Percentiles rank a stretch among this genome's conserved stretches.
phyloP scores from a whole-genome alignment of 2,329 filamentous ascomycete species.

The Elsinoe necatrix region DNA sequence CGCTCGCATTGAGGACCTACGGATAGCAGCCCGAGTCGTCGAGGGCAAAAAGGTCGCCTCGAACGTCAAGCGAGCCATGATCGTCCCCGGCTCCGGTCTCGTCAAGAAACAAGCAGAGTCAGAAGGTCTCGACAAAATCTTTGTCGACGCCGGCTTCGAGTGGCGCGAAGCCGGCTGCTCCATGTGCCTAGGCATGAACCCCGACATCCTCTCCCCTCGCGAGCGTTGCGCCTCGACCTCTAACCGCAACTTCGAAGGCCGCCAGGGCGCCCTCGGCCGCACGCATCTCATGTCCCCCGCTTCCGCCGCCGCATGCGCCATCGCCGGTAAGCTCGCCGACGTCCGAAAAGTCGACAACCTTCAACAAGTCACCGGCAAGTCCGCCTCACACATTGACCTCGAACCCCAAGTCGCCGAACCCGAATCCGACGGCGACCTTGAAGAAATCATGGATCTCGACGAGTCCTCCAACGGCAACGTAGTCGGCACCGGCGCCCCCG shows the following conservation, averaged over 20 bases:
- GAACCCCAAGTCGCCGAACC: constrained; percentile 49
- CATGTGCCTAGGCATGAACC: constrained; percentile 99
- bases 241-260: constrained; percentile 95
- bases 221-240: constrained; percentile 94
- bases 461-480: constrained; percentile 62
- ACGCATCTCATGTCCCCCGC: constrained; percentile 96
- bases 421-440: constrained; percentile 54
- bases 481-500: constrained; percentile 40
- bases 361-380: constrained; percentile 37
- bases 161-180: constrained; percentile 98
- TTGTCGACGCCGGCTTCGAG: constrained; percentile 85
- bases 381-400: constrained; percentile 52
- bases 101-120: constrained; percentile 86
- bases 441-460: constrained; percentile 55
- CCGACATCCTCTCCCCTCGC: constrained; percentile 83
- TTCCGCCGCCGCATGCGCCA: constrained; percentile 87
- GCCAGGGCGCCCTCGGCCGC: constrained; percentile 82
- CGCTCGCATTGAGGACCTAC: constrained; percentile 88
- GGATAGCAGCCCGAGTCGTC: constrained; percentile 76
- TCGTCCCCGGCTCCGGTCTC: constrained; percentile 90
- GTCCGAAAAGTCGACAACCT: constrained; percentile 66
- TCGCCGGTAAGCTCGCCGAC: constrained; percentile 85
- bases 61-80: constrained; percentile 90
- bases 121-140: constrained; percentile 90
- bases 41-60: constrained; percentile 77